phyloP scores from a whole-genome alignment of 768 basidiomycete species.

The Tulasnella sp. region DNA sequence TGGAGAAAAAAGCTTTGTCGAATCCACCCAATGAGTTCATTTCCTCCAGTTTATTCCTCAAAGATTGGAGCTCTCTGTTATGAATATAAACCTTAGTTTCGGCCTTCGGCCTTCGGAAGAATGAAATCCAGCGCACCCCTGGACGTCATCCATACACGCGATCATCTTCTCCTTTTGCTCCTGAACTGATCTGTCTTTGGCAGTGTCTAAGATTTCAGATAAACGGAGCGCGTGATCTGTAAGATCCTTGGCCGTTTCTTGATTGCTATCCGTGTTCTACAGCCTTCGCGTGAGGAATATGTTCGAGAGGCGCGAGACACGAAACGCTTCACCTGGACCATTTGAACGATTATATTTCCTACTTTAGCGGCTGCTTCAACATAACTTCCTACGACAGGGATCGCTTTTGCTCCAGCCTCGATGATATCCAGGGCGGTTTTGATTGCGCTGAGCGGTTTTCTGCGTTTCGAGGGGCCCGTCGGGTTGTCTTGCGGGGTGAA shows the following conservation, averaged over 20 bases:
- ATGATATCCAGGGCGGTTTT: background rate
- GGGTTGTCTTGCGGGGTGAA: background rate
- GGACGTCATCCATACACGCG: background rate
- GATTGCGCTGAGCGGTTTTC: background rate
- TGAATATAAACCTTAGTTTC: background rate
- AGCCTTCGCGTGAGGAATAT: background rate
- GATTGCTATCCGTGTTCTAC: background rate
- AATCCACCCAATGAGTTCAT: background rate
- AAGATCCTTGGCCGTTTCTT: background rate
- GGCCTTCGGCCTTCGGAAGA: background rate
- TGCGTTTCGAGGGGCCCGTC: background rate
- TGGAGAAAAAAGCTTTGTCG: background rate
- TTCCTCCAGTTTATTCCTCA: background rate
- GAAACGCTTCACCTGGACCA: background rate
- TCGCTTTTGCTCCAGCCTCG: background rate
- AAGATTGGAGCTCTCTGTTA: background rate
- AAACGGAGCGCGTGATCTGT: background rate
- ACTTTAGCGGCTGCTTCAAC: background rate
- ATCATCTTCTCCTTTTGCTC: background rate
- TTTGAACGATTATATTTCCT: background rate
- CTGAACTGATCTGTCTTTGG: background rate
- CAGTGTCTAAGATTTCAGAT: background rate
- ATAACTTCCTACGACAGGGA: background rate
- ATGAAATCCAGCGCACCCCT: background rate
- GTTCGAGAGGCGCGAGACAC: background rate